A percentile compares a stretch with the other conserved stretches of the same genome.
These are phyloP conservation scores for Laburnicola sp. DNA, from an alignment of 2,329 filamentous ascomycete genomes.

Conservation along the genomic window DNA sequence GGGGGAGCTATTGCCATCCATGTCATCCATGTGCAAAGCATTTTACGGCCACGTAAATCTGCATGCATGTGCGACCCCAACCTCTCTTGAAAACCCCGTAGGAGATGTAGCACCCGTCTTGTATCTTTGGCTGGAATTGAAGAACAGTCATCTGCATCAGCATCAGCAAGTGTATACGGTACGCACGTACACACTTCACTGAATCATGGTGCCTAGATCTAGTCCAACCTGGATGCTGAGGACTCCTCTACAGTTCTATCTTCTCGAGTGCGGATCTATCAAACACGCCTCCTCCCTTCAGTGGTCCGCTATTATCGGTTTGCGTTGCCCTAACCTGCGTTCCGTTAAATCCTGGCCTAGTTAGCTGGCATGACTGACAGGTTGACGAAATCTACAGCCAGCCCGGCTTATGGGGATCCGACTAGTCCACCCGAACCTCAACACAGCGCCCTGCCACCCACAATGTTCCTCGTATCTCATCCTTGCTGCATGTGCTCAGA, in stretches of 20 bases:
- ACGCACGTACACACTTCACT: background rate
- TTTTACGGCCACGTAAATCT: background rate
- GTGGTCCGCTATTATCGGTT: conserved; percentile 22
- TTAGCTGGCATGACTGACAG: conserved; percentile 43
- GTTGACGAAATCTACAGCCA: conserved; percentile 35
- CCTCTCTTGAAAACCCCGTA: background rate
- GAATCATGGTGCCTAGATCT: background rate
- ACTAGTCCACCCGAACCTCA: conserved; percentile 41
- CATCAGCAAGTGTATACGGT: conserved; percentile 3
- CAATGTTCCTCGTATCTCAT: conserved; percentile 42
- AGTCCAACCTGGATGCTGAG: conserved; percentile 11
- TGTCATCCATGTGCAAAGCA: background rate
- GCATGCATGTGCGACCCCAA: background rate
- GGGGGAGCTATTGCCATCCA: conserved; percentile 16
- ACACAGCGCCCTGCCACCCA: conserved; percentile 40
- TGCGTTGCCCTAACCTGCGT: conserved; percentile 21
- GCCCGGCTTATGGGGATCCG: conserved; percentile 46
- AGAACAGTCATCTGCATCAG: conserved; percentile 3
- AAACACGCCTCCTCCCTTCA: conserved; percentile 15
- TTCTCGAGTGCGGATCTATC: conserved; percentile 12
- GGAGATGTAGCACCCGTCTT: background rate
- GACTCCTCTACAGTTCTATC: conserved; percentile 8
- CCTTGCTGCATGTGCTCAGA: conserved; percentile 39
- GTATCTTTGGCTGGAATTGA: conserved; percentile 5
- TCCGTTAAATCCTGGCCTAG: conserved; percentile 23